Percentiles rank a stretch among this genome's conserved stretches.
Evolutionary conservation across 2,329 filamentous ascomycete species (phyloP).

Genomic region (Aspergillus novofumigatus): DNA sequence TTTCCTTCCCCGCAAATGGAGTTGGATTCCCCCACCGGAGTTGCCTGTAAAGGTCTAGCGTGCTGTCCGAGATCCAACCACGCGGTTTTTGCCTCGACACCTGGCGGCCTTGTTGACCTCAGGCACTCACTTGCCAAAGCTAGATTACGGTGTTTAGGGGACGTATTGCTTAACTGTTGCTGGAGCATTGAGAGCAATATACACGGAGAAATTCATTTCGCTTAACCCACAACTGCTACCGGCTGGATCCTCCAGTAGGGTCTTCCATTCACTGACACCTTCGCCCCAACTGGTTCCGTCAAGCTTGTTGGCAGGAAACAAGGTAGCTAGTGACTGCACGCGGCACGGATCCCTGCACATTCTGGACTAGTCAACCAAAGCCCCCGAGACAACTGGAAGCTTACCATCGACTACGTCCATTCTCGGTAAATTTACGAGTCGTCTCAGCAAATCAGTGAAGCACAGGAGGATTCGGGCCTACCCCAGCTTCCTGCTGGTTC

Average conservation of each 20-base stretch:
- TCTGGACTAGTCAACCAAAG: not conserved
- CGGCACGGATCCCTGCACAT: not conserved
- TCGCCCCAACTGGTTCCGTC: not conserved
- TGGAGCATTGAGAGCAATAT: not conserved
- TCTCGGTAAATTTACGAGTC: conserved; percentile 13
- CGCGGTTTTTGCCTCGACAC: not conserved
- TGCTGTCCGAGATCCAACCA: not conserved
- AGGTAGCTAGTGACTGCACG: not conserved
- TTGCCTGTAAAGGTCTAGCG: conserved; percentile 16
- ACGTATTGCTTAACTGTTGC: not conserved
- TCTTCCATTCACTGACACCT: not conserved
- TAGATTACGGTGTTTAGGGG: not conserved
- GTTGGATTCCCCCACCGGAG: conserved; percentile 25
- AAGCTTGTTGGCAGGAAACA: not conserved
- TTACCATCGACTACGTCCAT: conserved; percentile 17
- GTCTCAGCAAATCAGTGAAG: conserved; percentile 15
- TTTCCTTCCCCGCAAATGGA: conserved; percentile 11
- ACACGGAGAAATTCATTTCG: not conserved
- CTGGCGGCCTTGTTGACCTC: not conserved
- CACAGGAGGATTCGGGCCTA: conserved; percentile 14
- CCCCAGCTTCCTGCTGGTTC: conserved; percentile 12
- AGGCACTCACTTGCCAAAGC: not conserved
- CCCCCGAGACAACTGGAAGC: conserved; percentile 5
- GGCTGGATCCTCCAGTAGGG: not conserved
- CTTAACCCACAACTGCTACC: not conserved